Conservation (phyloP, 768 basidiomycete species). For the Auricularia auricula-judae region DNA sequence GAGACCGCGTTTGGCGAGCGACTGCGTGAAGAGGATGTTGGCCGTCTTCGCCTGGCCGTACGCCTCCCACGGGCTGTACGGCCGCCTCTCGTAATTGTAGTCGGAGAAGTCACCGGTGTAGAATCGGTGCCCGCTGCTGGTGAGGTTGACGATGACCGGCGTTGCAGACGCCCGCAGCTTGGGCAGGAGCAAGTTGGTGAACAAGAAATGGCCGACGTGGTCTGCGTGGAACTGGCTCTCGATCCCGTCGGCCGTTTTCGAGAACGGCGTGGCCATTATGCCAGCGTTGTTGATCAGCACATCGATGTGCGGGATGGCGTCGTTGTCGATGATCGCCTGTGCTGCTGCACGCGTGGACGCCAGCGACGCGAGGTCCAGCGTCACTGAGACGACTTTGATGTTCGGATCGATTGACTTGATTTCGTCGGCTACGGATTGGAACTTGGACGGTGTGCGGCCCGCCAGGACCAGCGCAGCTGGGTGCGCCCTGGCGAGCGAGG, state of each 20-base stretch:
- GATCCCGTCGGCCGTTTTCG: background rate
- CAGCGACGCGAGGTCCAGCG: background rate
- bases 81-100: constrained; percentile 1
- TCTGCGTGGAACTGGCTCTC: constrained; percentile 19
- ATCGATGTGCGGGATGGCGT: constrained; percentile 3
- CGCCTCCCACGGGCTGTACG: constrained; percentile 12
- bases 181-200: constrained; percentile 31
- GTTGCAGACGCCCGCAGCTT: constrained; percentile 23
- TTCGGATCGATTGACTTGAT: background rate
- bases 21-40: constrained; percentile 27
- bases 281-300: constrained; percentile 5
- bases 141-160: constrained; percentile 27
- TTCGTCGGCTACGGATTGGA: background rate
- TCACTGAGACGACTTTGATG: background rate
- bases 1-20: background rate
- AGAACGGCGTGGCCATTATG: background rate
- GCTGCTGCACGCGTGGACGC: background rate
- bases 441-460: background rate
- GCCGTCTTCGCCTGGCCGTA: constrained; percentile 32
- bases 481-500: too few relatives aligned
- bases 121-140: constrained; percentile 30
- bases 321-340: background rate
- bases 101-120: constrained; percentile 19
- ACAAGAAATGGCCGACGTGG: constrained; percentile 29
- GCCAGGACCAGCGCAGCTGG: too few relatives aligned